A percentile compares a stretch with the other conserved stretches of the same genome.
phyloP scores from a whole-genome alignment of 306 rosid genomes.

The Lupinus albus region DNA sequence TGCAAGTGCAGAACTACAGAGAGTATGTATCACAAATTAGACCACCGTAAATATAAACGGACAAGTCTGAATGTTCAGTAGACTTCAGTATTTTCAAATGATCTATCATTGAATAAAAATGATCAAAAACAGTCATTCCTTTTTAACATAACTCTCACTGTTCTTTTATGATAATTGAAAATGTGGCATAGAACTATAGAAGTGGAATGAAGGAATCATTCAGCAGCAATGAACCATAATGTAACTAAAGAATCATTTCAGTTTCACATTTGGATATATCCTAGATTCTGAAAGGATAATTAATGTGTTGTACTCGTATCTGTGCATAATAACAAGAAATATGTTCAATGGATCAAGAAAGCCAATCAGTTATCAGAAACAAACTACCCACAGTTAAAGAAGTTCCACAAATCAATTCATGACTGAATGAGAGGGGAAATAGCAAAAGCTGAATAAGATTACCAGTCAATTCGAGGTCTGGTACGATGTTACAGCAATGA shows the following conservation, averaged over 20 bases:
- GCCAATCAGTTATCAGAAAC: neutral
- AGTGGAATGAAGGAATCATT: no score
- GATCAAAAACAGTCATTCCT: no score
- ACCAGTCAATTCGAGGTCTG: constrained; percentile 30
- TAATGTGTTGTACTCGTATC: neutral
- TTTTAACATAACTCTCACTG: no score
- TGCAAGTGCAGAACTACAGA: constrained; percentile 4
- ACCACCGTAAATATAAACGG: constrained; percentile 1
- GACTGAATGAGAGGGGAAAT: neutral
- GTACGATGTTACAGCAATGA: neutral
- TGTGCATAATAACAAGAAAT: neutral
- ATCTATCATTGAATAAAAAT: no score
- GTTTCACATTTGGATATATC: neutral
- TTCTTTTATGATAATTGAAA: no score
- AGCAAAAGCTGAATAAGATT: constrained; percentile 27
- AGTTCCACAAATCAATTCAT: neutral
- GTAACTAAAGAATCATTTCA: neutral
- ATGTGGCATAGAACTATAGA: no score
- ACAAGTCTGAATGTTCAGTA: no score
- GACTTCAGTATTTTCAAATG: neutral
- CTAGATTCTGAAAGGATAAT: neutral
- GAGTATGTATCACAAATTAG: constrained; percentile 1
- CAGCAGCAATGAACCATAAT: no score
- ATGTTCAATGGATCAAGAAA: neutral
- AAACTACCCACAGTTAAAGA: neutral